These are phyloP conservation scores for Rhodotorula sp. DNA, from an alignment of 1,284 basidiomycete species.

Conservation along the genomic window DNA sequence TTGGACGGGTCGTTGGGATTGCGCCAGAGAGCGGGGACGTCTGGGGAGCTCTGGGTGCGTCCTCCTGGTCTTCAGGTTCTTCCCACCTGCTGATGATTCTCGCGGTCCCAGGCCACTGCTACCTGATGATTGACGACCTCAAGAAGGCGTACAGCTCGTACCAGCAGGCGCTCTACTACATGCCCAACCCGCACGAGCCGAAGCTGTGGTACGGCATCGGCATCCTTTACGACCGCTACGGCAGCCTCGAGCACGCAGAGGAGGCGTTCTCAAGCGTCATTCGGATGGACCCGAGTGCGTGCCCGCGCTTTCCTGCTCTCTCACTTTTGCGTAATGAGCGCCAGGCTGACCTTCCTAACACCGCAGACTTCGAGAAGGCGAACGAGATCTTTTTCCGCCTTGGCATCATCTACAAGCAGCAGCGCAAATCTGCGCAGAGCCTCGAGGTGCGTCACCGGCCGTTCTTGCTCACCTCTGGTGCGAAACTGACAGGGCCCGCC, in stretches of 20 bases:
- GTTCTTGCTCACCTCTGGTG: slow-evolving; percentile 1
- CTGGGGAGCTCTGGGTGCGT: slow-evolving; percentile 46
- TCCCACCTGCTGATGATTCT: too few species aligned
- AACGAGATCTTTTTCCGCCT: slow-evolving; percentile 98
- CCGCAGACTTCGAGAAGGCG: slow-evolving; percentile 91
- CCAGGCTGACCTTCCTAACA: too few species aligned
- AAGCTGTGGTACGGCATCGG: slow-evolving; percentile 99
- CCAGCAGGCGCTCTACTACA: slow-evolving; percentile 93
- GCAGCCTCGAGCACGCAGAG: slow-evolving; percentile 96
- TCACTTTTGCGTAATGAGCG: neutral
- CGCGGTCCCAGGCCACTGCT: slow-evolving; percentile 71
- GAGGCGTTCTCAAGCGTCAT: slow-evolving; percentile 97
- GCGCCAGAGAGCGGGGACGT: slow-evolving; percentile 44
- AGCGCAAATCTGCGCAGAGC: slow-evolving; percentile 83
- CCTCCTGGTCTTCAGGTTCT: neutral
- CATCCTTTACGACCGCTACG: slow-evolving; percentile 97
- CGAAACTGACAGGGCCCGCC: slow-evolving; percentile 8
- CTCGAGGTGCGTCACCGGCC: slow-evolving; percentile 59
- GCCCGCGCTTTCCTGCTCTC: neutral
- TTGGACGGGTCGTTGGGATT: slow-evolving; percentile 43
- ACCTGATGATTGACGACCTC: slow-evolving; percentile 98
- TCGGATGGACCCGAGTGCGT: slow-evolving; percentile 88
- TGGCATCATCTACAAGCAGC: slow-evolving; percentile 99
- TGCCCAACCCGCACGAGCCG: slow-evolving; percentile 96
- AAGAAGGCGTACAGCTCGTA: slow-evolving; percentile 98